Percentiles rank a stretch among this genome's conserved stretches.
phyloP scores from a whole-genome alignment of 768 basidiomycete genomes.

The Rhizopogon roseolus region DNA sequence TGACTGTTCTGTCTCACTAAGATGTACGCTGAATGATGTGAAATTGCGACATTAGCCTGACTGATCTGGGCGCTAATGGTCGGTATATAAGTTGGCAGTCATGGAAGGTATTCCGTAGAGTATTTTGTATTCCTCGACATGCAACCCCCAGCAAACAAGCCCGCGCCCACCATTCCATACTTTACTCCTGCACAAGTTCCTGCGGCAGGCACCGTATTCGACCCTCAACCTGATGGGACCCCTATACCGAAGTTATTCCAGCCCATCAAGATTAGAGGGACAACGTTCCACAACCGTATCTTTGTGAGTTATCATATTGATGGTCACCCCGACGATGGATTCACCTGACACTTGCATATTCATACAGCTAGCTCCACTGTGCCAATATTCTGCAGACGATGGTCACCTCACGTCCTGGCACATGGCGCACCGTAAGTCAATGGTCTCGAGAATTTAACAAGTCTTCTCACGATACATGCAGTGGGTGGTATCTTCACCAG shows the following conservation, averaged over 20 bases:
- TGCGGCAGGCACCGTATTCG: no score
- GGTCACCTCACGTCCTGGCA: no score
- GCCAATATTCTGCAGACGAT: constrained; percentile 56
- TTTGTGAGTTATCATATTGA: constrained; percentile 32
- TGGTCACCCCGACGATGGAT: not conserved
- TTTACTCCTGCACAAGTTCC: no score
- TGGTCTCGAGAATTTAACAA: not conserved
- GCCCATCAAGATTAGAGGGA: no score
- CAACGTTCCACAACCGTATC: constrained; percentile 51
- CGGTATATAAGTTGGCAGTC: not conserved
- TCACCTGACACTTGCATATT: not conserved
- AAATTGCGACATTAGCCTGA: not conserved
- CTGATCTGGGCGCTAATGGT: no score
- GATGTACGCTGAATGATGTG: not conserved
- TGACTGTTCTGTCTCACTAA: not conserved
- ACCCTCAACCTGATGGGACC: no score
- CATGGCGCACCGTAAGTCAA: constrained; percentile 36
- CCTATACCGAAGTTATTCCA: no score
- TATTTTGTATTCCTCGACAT: not conserved
- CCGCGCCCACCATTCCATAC: no score
- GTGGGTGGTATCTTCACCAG: constrained; percentile 51
- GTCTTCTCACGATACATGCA: constrained; percentile 9
- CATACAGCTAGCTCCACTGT: constrained; percentile 45
- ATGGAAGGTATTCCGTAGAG: not conserved
- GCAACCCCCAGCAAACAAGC: constrained; percentile 33